A percentile compares a stretch with the other conserved stretches of the same genome.
Conservation (phyloP, 768 basidiomycete genomes). For the Russula abietina region DNA sequence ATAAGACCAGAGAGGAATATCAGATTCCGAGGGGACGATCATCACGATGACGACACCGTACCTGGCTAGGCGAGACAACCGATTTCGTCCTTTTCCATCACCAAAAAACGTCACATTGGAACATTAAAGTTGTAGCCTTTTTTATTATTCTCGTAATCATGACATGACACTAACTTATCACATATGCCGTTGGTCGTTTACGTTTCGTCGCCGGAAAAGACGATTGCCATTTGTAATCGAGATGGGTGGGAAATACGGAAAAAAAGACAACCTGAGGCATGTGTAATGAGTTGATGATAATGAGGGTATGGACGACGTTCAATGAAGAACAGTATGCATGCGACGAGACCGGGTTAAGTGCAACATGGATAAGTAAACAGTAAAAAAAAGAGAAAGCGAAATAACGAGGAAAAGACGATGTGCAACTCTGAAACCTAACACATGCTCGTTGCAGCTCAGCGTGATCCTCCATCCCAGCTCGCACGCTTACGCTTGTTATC, state of each 20-base stretch:
- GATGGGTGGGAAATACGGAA: too few species aligned
- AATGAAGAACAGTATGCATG: too few species aligned
- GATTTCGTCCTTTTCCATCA: neutral
- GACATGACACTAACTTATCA: neutral
- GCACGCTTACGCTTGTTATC: slow-evolving; percentile 54
- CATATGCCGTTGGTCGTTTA: neutral
- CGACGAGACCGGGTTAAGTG: slow-evolving; percentile 14
- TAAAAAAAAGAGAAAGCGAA: slow-evolving; percentile 14
- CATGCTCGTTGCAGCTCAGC: slow-evolving; percentile 16
- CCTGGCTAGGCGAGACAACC: neutral
- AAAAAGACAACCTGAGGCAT: neutral
- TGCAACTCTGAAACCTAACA: neutral
- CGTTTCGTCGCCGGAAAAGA: neutral
- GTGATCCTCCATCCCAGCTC: slow-evolving; percentile 47
- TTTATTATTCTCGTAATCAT: too few species aligned
- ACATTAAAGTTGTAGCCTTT: neutral
- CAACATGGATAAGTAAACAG: slow-evolving; percentile 15
- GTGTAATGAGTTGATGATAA: neutral
- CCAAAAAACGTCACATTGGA: neutral
- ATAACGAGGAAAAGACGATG: neutral
- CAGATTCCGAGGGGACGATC: neutral
- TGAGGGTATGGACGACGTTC: slow-evolving; percentile 11
- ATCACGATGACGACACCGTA: neutral
- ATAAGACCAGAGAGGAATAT: too few species aligned
- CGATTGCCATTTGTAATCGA: neutral